These are phyloP conservation scores for Aspergillus heteromorphus DNA, from an alignment of 495 filamentous ascomycete genomes.

Conservation along the genomic window DNA sequence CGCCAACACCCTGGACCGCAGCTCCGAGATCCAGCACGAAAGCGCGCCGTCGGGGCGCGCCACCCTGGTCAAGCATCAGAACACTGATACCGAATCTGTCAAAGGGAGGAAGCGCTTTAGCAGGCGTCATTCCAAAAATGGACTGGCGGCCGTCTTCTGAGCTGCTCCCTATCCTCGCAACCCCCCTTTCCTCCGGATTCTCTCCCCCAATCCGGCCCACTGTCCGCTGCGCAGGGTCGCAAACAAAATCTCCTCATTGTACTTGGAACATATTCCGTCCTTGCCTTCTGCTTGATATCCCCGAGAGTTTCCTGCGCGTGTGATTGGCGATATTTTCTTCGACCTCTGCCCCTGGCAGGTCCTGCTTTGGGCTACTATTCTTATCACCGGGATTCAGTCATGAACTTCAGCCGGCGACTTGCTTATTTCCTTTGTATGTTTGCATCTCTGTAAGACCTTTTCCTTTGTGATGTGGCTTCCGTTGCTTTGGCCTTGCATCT, in stretches of 20 bases:
- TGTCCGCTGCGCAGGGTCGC: slow-evolving; percentile 16
- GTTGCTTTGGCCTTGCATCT: slow-evolving; percentile 31
- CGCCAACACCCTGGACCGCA: slow-evolving; percentile 65
- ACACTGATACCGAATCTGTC: slow-evolving; percentile 47
- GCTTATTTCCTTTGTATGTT: slow-evolving; percentile 16
- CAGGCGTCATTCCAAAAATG: slow-evolving; percentile 84
- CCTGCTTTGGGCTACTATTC: slow-evolving; percentile 8
- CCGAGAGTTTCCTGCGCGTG: slow-evolving; percentile 7
- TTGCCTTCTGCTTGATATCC: slow-evolving; percentile 9
- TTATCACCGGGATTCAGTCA: slow-evolving; percentile 8
- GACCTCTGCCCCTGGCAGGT: slow-evolving; percentile 1
- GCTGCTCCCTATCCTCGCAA: slow-evolving; percentile 4
- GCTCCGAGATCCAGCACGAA: slow-evolving; percentile 36
- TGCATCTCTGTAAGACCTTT: slow-evolving; percentile 15
- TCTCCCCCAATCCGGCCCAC: neutral
- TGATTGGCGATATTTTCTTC: neutral
- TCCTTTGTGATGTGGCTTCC: slow-evolving; percentile 18
- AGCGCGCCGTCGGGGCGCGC: slow-evolving; percentile 34
- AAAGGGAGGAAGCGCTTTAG: slow-evolving; percentile 77
- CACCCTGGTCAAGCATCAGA: slow-evolving; percentile 44
- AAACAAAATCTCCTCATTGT: slow-evolving; percentile 7
- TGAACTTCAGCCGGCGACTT: slow-evolving; percentile 9
- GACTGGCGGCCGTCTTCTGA: slow-evolving; percentile 76
- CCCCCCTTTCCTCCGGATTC: neutral
- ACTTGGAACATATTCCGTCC: slow-evolving; percentile 4